Base-by-base conservation (phyloP, 2,329 filamentous ascomycete species). In the Plenodomus tracheiphilus region DNA sequence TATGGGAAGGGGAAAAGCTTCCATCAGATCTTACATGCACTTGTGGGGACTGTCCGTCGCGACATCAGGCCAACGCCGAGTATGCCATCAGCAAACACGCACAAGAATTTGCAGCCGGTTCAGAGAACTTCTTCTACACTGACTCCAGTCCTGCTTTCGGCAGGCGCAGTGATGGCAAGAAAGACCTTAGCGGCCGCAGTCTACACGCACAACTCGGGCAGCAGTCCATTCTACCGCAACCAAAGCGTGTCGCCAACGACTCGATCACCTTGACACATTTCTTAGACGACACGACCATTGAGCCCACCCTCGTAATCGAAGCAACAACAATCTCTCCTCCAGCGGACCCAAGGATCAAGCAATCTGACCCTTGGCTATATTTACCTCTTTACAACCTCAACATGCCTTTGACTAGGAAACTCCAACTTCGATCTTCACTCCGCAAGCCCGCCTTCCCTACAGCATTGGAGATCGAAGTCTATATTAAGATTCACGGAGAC, bases 111-210 rank as follows among this genome's bases (percentile, higher is more conserved):
- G 49, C 65, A 3, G 69, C 62, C 15, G 73, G 73, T 4, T 70
- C 71, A 2, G 57, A 68, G 6, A 47, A 16, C 6, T 74, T 73
- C 56, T 74, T 76, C 54, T 71, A 68, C 41, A 74, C 72, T 7
- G 60, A 74, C 45, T 75, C 75, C 43, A 55, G 38, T 32, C 59
- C 67, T 44, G 70, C 66, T 2, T 72, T 73, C 46, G 42, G 52
- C 2, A 22, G 22, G 5, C 60, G n/a, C n/a, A n/a, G n/a, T n/a
- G n/a, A 65, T 32, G n/a, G 36, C 5, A 44, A 64, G 1, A 9
- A 53, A 11, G 47, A 56, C 15, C 64, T 61, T 34, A 35, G 45
- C 19, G 61, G 54, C 11, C 43, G 53, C n/a, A 25, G n/a, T 1
- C 28, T 60, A 2, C 63, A 68, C 42, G 56, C 66, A 8, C 66